Base-by-base conservation (phyloP, 768 basidiomycete species). In the Piloderma croceum region DNA sequence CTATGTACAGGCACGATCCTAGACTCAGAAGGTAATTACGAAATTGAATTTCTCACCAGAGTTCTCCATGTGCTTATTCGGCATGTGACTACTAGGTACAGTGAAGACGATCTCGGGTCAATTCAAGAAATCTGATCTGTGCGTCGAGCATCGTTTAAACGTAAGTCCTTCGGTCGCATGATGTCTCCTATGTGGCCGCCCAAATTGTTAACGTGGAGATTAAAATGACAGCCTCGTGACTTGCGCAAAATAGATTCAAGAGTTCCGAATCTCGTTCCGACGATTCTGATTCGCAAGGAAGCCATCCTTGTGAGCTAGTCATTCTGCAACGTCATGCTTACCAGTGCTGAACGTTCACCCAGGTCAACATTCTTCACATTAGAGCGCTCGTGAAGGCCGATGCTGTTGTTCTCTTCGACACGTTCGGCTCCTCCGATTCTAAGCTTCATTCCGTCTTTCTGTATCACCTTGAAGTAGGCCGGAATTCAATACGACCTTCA, bases 171-270 rank as follows among this genome's bases (percentile, higher is more conserved):
- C 43, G 46, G 51, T 39, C 42, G 24, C 18, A 23, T 25, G 41
- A 39, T 45, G 31, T 38, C 32, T 49, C 38, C 29, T 36, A 24
- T 36, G 47, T 45, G 39, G 54, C 49, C 57, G 44, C 31, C 23
- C 18, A 36, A 43, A 46, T 44, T 49, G 17, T 39, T 45, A 29
- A 35, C 46, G 40, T 42, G 46, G 60, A 51, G 59, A 50, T 9
- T 24, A 29, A 20, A 20, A 42, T 56, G 32, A 49, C 51, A 92
- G 88, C 85, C 91, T 51, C 85, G 94, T 72, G 94, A 98, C 69
- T 71, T 98, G 18, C 83, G 94, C 40, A 96, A 97, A 70, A 88
- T 98, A 50, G 94, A 98, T 66, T 92, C 90, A 4, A 74, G 90
- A 50, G 77, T 92, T 49, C 91, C 93, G 24, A 96, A 93, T 62